Conservation (phyloP, 2,329 filamentous ascomycete species). For the Cordyceps javanica region DNA sequence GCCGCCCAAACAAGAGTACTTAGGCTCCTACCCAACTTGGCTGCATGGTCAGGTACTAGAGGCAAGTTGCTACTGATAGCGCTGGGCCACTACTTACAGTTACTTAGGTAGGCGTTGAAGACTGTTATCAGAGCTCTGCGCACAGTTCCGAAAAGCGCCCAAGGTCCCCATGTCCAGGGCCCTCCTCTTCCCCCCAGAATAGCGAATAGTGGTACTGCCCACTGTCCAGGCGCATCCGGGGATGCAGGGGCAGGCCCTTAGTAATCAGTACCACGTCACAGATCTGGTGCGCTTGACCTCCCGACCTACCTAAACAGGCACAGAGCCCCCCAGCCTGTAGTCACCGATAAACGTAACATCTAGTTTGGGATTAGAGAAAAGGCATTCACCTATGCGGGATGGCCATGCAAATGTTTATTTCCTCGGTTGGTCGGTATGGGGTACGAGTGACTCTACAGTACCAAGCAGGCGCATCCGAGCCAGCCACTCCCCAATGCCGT, state of each 20-base stretch:
- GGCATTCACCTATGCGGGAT: background rate
- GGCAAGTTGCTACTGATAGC: no score
- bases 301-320: constrained; percentile 5
- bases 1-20: no score
- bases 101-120: background rate
- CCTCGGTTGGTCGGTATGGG: no score
- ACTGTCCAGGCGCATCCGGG: background rate
- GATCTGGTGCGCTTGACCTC: background rate
- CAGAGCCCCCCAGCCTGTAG: background rate
- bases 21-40: no score
- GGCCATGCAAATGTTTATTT: background rate
- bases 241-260: background rate
- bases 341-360: constrained; percentile 1
- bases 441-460: no score
- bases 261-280: constrained; percentile 6
- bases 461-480: no score
- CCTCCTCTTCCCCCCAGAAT: background rate
- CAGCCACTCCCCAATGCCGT: no score
- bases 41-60: no score
- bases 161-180: background rate
- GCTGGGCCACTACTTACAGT: background rate
- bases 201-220: background rate
- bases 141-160: background rate
- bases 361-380: background rate
- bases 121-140: background rate